These are phyloP conservation scores for Candida berthetii DNA, from an alignment of 805 yeast species.

Conservation along the genomic window DNA sequence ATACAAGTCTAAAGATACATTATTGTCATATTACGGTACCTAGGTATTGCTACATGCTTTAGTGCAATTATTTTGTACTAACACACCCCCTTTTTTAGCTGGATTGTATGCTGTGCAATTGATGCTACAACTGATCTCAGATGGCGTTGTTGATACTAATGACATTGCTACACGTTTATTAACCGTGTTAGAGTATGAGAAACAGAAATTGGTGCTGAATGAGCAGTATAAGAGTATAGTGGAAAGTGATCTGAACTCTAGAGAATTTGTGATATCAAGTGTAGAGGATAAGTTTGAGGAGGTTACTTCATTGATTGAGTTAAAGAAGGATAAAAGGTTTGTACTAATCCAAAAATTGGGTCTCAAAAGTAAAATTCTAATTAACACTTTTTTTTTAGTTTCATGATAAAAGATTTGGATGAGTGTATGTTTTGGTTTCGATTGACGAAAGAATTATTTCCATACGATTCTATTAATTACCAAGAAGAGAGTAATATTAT, in stretches of 20 bases:
- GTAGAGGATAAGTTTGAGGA: background rate
- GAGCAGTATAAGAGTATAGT: background rate
- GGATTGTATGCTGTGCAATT: constrained; percentile 7
- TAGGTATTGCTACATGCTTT: background rate
- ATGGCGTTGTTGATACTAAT: background rate
- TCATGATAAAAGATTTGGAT: background rate
- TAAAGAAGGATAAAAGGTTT: background rate
- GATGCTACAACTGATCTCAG: constrained; percentile 1
- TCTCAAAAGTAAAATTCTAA: no score
- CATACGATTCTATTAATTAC: background rate
- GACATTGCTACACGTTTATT: background rate
- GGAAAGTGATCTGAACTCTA: constrained; percentile 2
- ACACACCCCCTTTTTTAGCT: no score
- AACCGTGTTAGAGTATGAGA: background rate
- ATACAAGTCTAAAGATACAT: background rate
- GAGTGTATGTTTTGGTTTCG: background rate
- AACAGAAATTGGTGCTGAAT: background rate
- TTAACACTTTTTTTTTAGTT: background rate
- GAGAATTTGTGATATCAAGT: constrained; percentile 8
- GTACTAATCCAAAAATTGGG: no score
- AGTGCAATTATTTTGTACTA: background rate
- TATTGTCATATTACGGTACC: constrained; percentile 4
- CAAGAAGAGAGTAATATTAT: background rate
- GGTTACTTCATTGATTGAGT: background rate
- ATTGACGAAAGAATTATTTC: constrained; percentile 1